Evolutionary conservation across 2,329 filamentous ascomycete species (phyloP), one percentile per base, ranked within the genome.

Genomic region (Leptographium lundbergii): DNA sequence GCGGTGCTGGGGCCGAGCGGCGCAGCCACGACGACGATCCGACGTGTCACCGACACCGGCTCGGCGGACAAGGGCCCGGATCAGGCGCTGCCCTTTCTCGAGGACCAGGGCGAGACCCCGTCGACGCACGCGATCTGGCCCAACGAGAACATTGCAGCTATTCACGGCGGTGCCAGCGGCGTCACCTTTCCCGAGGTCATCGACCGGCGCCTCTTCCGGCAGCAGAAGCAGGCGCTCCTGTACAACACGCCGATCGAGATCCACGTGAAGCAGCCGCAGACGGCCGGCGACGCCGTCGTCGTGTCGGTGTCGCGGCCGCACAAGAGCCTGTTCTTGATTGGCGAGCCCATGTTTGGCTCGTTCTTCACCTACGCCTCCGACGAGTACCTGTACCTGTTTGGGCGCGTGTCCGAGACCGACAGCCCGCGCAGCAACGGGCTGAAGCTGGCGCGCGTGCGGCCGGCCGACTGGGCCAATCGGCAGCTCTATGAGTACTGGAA

Each of bases 351-450:
- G 57, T 64, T 59, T 25, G 63, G 63, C 4, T 63, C 63, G 6
- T 64, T 64, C 56, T 27, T 55, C 7, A 42, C 58, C 17, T 52
- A 52, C 39, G 22, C 58, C 36, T 5, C 14, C 25, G 56, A 59
- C 34, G 57, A 57, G 4, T 63, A 58, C 36, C 58, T 64, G 29
- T 64, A 64, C 53, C 55, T 63, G 19, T 64, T 64, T 63, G 63
- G 56, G 11, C 60, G 63, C 32, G 55, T 64, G n/a, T 57, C 57
- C 25, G 60, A 62, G 39, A 50, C 60, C 19, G 36, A 19, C 45
- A 24, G 27, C n/a, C 56, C 59, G 29, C 6, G 13, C 17, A 63
- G 59, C 60, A 64, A 64, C 55, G 63, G 63, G 9, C 61, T 64
- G 29, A 63, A 63, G 55, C 63, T 64, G 50, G 63, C 63, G 22